Percentiles rank a stretch among this genome's conserved stretches.
These are phyloP conservation scores for Exophiala bonariae DNA, from an alignment of 2,329 filamentous ascomycete species.

Conservation along the genomic window DNA sequence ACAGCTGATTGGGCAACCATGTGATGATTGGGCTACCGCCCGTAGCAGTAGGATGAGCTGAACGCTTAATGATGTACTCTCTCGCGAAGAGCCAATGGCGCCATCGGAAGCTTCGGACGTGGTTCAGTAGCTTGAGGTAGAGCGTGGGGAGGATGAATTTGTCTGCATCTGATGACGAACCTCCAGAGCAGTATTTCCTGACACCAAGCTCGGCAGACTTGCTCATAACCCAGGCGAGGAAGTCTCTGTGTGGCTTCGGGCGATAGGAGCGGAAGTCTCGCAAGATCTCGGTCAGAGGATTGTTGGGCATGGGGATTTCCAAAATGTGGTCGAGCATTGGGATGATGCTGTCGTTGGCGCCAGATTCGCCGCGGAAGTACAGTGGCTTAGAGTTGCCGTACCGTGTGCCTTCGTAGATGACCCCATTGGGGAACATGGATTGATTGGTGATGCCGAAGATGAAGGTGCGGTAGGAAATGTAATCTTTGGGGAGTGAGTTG, in stretches of 20 bases:
- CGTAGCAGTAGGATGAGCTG: slow-evolving; percentile 48
- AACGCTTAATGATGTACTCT: slow-evolving; percentile 50
- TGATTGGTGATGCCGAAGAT: slow-evolving; percentile 95
- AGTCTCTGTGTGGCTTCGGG: slow-evolving; percentile 83
- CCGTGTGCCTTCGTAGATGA: slow-evolving; percentile 77
- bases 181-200: slow-evolving; percentile 31
- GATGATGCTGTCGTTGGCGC: slow-evolving; percentile 93
- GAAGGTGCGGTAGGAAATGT: slow-evolving; percentile 90
- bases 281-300: slow-evolving; percentile 84
- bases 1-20: slow-evolving; percentile 51
- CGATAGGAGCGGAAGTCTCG: slow-evolving; percentile 87
- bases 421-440: slow-evolving; percentile 90
- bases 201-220: slow-evolving; percentile 50
- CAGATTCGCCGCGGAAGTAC: slow-evolving; percentile 86
- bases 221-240: slow-evolving; percentile 69
- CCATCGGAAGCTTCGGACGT: slow-evolving; percentile 52
- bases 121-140: slow-evolving; percentile 46
- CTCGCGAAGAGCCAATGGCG: slow-evolving; percentile 50
- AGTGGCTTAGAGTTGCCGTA: slow-evolving; percentile 65
- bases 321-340: slow-evolving; percentile 86
- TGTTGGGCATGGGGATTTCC: slow-evolving; percentile 82
- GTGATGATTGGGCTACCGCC: slow-evolving; percentile 51
- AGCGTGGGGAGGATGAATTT: slow-evolving; percentile 37
- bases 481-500: slow-evolving; percentile 78
- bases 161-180: slow-evolving; percentile 22